Percentiles rank a stretch among this genome's conserved stretches.
Conservation (phyloP, 352 stramenopile species). For the Elongisporangium senticosum region DNA sequence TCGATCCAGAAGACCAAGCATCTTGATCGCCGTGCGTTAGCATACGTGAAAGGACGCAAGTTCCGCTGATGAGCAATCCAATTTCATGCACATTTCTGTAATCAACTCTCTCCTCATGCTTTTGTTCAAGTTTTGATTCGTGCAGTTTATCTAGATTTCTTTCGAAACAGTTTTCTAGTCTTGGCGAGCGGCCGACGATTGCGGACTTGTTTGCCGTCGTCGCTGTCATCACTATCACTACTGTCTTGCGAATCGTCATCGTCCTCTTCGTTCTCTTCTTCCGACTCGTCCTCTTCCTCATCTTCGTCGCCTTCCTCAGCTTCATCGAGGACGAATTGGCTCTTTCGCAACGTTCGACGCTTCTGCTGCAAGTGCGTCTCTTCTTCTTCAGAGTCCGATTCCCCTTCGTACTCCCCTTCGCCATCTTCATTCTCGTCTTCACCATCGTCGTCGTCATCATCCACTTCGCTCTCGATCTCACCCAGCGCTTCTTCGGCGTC, state of each 20-base stretch:
- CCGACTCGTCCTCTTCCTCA: slow-evolving; percentile 27
- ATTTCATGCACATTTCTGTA: neutral
- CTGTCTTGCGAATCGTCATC: slow-evolving; percentile 6
- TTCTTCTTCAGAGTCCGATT: slow-evolving; percentile 70
- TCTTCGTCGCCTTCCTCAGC: slow-evolving; percentile 63
- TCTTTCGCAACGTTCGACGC: slow-evolving; percentile 19
- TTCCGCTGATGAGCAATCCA: slow-evolving; percentile 29
- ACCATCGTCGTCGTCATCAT: slow-evolving; percentile 16
- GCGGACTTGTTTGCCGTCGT: neutral
- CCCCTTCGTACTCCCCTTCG: slow-evolving; percentile 40
- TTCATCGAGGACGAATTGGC: slow-evolving; percentile 78
- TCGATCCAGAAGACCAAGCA: slow-evolving; percentile 80
- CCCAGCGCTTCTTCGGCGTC: slow-evolving; percentile 13
- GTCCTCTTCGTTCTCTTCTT: slow-evolving; percentile 26
- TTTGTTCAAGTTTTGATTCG: neutral
- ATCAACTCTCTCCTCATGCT: neutral
- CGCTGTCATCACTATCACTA: neutral
- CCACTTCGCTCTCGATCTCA: slow-evolving; percentile 21
- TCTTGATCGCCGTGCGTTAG: slow-evolving; percentile 66
- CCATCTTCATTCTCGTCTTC: slow-evolving; percentile 22
- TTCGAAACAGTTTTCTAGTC: neutral
- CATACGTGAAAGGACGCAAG: slow-evolving; percentile 68
- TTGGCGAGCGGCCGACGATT: neutral
- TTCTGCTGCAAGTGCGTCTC: slow-evolving; percentile 13
- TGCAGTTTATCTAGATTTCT: neutral